Evolutionary conservation across 257 asterid species (phyloP), one percentile per base, ranked within the genome.

Genomic region (Leptodermis oblonga): DNA sequence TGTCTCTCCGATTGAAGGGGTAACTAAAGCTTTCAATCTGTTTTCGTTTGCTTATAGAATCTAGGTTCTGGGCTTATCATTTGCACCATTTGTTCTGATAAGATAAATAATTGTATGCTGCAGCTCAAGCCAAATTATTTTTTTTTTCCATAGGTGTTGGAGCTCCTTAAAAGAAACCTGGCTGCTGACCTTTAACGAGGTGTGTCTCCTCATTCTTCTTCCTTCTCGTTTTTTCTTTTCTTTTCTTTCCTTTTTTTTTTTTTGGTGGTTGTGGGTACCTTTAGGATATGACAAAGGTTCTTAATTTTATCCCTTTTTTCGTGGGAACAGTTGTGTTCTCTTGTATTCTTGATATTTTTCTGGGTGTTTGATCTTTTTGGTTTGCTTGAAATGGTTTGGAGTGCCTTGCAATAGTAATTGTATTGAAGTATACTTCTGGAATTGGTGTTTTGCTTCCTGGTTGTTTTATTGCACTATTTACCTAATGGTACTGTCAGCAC

Each of bases 131-230:
- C n/a, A n/a, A n/a, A n/a, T n/a, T 65, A n/a, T n/a, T 15, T 31
- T 59, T 62, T 52, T 37, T 59, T 1, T 30, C 61, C 33, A 25
- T 74, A 93, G 97, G 92, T 85, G 62, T 80, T 93, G 94, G 92
- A 86, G 78, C 96, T 81, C 71, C 94, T 93, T 10, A 86, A 41
- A 89, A 80, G 82, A 54, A 93, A 90, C 84, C 81, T 97, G 75
- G 99, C 90, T 72, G 90, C n/a, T 93, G 97, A 72, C 82, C 33
- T 93, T 93, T 78, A 81, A 90, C 30, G 99, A 93, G 96, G 97
- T 91, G 39, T 45, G 73, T 37, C 11, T 18, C 13, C 8, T n/a
- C n/a, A n/a, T n/a, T n/a, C n/a, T n/a, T n/a, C n/a, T n/a, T n/a
- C n/a, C n/a, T n/a, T n/a, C n/a, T n/a, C n/a, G n/a, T n/a, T n/a